Evolutionary conservation across 169 alveolate species (phyloP).

Genomic region (Theileria sp.): DNA sequence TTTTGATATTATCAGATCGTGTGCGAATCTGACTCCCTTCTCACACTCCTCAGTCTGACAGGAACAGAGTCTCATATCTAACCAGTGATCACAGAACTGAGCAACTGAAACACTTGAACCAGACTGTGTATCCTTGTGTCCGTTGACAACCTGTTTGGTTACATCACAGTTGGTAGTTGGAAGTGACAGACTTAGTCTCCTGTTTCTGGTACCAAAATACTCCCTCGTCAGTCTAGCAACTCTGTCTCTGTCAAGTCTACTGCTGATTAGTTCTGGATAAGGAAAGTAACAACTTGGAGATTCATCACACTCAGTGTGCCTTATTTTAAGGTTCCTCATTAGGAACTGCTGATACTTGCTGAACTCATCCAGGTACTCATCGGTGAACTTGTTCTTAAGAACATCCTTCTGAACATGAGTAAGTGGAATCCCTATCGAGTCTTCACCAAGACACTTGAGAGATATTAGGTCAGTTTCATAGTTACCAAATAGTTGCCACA

Average conservation of each 20-base stretch:
- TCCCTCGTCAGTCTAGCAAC: background rate
- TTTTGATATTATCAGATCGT: background rate
- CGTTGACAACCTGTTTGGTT: background rate
- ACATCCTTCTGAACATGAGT: background rate
- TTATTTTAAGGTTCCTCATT: background rate
- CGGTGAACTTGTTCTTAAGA: background rate
- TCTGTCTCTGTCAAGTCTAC: background rate
- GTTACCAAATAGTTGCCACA: slow-evolving; percentile 1
- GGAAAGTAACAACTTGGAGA: background rate
- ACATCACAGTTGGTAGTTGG: background rate
- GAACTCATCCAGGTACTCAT: background rate
- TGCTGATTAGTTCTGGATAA: background rate
- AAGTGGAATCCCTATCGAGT: background rate
- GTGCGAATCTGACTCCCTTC: background rate
- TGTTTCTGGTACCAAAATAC: background rate
- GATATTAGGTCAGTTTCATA: background rate
- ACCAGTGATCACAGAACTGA: background rate
- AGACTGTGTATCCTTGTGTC: background rate
- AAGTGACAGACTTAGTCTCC: background rate
- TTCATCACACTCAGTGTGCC: background rate
- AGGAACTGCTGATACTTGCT: background rate
- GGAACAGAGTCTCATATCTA: background rate
- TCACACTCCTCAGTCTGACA: background rate
- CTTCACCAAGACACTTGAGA: background rate
- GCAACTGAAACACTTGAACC: background rate